A percentile compares a stretch with the other conserved stretches of the same genome.
These are phyloP conservation scores for Cyclotella cryptica DNA, from an alignment of 108 stramenopile species.

Conservation along the genomic window DNA sequence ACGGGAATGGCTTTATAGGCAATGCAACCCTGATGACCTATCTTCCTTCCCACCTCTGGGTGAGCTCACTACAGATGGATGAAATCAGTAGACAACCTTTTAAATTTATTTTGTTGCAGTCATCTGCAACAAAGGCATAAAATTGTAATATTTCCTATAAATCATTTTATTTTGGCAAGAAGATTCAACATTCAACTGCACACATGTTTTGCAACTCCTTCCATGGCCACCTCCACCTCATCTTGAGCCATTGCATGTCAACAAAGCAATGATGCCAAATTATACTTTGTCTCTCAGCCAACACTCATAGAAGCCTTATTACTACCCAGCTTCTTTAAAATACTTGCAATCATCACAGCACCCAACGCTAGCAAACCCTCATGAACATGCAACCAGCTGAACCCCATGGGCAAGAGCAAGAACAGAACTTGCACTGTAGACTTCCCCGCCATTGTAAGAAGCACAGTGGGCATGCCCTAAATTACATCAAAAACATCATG, in stretches of 20 bases:
- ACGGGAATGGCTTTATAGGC: too few species aligned
- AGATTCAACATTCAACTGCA: background rate
- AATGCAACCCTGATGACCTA: too few species aligned
- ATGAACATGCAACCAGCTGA: slow-evolving; percentile 65
- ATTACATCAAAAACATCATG: slow-evolving; percentile 76
- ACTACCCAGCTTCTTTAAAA: slow-evolving; percentile 62
- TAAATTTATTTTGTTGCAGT: too few species aligned
- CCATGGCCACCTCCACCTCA: background rate
- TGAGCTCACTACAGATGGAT: too few species aligned
- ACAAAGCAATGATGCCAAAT: background rate
- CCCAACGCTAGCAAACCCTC: slow-evolving; percentile 71
- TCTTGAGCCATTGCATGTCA: background rate
- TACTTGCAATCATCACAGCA: slow-evolving; percentile 60
- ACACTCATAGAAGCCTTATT: background rate
- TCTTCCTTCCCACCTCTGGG: too few species aligned
- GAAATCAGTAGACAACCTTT: too few species aligned
- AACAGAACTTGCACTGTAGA: slow-evolving; percentile 74
- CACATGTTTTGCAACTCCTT: background rate
- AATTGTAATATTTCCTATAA: background rate
- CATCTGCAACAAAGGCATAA: too few species aligned
- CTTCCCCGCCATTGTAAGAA: slow-evolving; percentile 71
- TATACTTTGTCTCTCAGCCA: background rate
- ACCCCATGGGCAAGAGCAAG: slow-evolving; percentile 76
- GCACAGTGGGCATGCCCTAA: slow-evolving; percentile 73
- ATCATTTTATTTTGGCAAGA: background rate